These are phyloP conservation scores for Excoecaria cochinchinensis DNA, from an alignment of 345 rosid genomes.

Conservation along the genomic window DNA sequence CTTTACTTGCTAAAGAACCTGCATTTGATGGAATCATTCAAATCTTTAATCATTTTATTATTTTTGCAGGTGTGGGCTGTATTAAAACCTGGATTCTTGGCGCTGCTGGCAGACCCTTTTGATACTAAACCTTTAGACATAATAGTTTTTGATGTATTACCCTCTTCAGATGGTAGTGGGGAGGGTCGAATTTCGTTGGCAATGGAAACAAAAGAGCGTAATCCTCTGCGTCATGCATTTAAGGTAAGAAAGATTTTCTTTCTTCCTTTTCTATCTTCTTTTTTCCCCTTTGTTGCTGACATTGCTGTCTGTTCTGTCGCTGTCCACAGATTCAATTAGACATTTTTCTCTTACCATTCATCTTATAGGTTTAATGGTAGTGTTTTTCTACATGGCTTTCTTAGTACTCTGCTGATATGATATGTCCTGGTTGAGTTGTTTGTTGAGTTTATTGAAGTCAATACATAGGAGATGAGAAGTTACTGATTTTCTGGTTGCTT, in stretches of 20 bases:
- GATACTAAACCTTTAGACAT: slow-evolving; percentile 84
- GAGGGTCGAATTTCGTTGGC: slow-evolving; percentile 79
- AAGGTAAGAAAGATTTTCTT: slow-evolving; percentile 48
- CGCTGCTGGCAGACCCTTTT: slow-evolving; percentile 82
- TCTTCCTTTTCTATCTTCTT: background rate
- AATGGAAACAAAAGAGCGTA: slow-evolving; percentile 78
- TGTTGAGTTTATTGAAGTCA: slow-evolving; percentile 11
- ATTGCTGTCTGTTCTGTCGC: slow-evolving; percentile 4
- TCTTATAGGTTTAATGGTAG: slow-evolving; percentile 4
- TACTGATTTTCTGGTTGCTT: background rate
- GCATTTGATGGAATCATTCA: background rate
- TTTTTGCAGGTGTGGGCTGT: slow-evolving; percentile 91
- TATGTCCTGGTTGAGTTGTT: background rate
- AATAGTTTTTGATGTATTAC: slow-evolving; percentile 89
- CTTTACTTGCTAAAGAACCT: background rate
- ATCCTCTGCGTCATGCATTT: slow-evolving; percentile 91
- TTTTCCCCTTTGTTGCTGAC: background rate
- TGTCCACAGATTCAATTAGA: background rate
- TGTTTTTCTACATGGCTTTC: background rate
- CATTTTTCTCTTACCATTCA: background rate
- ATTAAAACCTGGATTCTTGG: slow-evolving; percentile 94
- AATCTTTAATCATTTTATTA: slow-evolving; percentile 3
- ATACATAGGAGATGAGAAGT: background rate
- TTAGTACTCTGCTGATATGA: slow-evolving; percentile 4
- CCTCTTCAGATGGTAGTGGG: slow-evolving; percentile 80